phyloP scores from a whole-genome alignment of 179 eudicot species.

The Silene vulgaris region DNA sequence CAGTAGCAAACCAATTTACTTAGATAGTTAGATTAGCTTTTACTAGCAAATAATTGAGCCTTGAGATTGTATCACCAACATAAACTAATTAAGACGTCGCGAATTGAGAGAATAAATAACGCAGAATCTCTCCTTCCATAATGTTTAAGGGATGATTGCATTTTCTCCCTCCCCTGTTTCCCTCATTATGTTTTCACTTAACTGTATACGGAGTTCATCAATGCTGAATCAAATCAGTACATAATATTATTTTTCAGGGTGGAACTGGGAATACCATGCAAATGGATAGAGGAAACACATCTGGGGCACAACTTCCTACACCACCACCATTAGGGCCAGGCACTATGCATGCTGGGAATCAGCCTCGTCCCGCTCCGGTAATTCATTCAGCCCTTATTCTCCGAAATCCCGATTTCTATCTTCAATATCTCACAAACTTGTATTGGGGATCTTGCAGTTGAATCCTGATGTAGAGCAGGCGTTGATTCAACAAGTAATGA shows the following conservation, averaged over 20 bases:
- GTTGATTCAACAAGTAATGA: conserved; percentile 83
- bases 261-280: conserved; percentile 56
- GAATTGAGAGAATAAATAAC: too few relatives aligned
- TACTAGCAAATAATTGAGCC: too few relatives aligned
- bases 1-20: neutral
- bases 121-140: neutral
- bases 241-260: conserved; percentile 33
- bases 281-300: conserved; percentile 52
- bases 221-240: neutral
- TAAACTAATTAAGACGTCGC: too few relatives aligned
- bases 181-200: neutral
- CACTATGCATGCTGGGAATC: conserved; percentile 53
- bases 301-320: conserved; percentile 43
- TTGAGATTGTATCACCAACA: too few relatives aligned
- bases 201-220: neutral
- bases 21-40: too few relatives aligned
- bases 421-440: neutral
- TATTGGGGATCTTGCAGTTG: conserved; percentile 36
- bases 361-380: conserved; percentile 65
- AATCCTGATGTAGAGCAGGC: conserved; percentile 74
- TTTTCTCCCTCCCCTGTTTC: neutral
- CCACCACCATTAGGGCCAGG: conserved; percentile 41
- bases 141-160: neutral
- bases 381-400: conserved; percentile 10
- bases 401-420: neutral